phyloP scores from a whole-genome alignment of 768 basidiomycete genomes.

The Harrya chromipes region DNA sequence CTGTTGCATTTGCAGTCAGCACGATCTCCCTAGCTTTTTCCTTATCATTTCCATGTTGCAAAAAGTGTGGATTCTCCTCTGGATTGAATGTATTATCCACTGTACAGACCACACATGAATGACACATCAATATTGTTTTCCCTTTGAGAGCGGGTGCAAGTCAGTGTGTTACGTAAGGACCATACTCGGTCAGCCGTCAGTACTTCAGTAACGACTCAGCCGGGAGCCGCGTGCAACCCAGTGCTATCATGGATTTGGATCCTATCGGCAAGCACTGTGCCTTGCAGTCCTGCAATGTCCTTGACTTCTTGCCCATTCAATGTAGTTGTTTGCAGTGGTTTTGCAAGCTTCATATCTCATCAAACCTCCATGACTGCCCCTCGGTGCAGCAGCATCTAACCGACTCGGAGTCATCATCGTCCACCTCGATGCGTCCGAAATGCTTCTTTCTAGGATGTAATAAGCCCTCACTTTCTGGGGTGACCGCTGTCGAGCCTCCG shows the following conservation, averaged over 20 bases:
- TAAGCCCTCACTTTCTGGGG: conserved; percentile 50
- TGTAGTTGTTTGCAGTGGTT: conserved; percentile 60
- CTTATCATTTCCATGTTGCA: conserved; percentile 3
- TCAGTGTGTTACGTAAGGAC: background rate
- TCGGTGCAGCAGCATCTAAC: conserved; percentile 2
- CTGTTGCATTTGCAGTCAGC: conserved; percentile 3
- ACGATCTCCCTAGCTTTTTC: background rate
- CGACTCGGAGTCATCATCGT: background rate
- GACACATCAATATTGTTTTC: conserved; percentile 13
- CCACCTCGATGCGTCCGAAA: conserved; percentile 35
- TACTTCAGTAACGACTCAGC: too few species aligned
- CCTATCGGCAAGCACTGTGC: conserved; percentile 66
- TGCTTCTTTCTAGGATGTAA: conserved; percentile 53
- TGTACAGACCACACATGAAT: conserved; percentile 2
- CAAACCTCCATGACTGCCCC: conserved; percentile 59
- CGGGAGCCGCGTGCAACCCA: too few species aligned
- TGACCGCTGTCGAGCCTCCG: conserved; percentile 19
- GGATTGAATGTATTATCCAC: conserved; percentile 11
- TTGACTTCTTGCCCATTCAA: conserved; percentile 76
- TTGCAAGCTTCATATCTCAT: conserved; percentile 61
- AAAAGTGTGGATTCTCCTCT: conserved; percentile 11
- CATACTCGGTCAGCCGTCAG: too few species aligned
- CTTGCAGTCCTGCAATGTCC: conserved; percentile 50
- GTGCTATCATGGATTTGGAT: conserved; percentile 39
- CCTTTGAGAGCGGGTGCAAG: conserved; percentile 1